Percentiles rank a stretch among this genome's conserved stretches.
phyloP scores from a whole-genome alignment of 2,329 filamentous ascomycete genomes.

The Paradendryphiella salina region DNA sequence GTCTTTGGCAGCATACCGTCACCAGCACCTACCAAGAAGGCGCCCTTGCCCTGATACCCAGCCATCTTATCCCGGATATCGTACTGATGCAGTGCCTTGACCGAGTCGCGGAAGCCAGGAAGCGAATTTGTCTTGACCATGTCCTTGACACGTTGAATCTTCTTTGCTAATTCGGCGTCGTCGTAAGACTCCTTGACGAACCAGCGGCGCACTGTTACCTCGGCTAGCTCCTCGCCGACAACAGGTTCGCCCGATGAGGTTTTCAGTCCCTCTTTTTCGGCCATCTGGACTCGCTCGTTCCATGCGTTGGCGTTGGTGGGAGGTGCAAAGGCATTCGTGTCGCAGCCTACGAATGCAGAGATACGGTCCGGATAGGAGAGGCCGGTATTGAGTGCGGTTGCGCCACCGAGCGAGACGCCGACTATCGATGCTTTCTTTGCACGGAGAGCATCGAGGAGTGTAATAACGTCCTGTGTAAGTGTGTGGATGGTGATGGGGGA shows the following conservation, averaged over 20 bases:
- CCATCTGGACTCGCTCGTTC: constrained; percentile 73
- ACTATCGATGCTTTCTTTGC: constrained; percentile 68
- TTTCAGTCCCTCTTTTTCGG: constrained; percentile 58
- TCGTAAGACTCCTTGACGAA: constrained; percentile 66
- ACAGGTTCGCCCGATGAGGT: constrained; percentile 54
- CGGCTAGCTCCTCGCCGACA: constrained; percentile 66
- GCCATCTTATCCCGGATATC: constrained; percentile 64
- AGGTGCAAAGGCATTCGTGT: constrained; percentile 75
- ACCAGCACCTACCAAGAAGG: constrained; percentile 72
- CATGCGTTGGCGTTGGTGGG: constrained; percentile 76
- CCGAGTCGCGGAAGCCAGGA: constrained; percentile 68
- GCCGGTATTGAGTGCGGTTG: constrained; percentile 73
- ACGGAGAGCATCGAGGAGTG: constrained; percentile 69
- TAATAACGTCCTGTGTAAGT: constrained; percentile 68
- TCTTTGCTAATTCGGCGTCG: constrained; percentile 51
- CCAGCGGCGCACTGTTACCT: constrained; percentile 74
- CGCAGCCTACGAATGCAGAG: constrained; percentile 68
- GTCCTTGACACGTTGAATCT: constrained; percentile 63
- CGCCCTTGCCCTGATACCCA: constrained; percentile 59
- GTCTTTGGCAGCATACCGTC: constrained; percentile 77
- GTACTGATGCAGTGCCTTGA: constrained; percentile 72
- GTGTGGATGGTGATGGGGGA: constrained; percentile 61
- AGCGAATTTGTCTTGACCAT: constrained; percentile 73
- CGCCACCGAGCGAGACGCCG: constrained; percentile 81
- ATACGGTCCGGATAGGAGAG: constrained; percentile 66